Conservation (phyloP, 345 rosid species). For the Conringia planisiliqua region DNA sequence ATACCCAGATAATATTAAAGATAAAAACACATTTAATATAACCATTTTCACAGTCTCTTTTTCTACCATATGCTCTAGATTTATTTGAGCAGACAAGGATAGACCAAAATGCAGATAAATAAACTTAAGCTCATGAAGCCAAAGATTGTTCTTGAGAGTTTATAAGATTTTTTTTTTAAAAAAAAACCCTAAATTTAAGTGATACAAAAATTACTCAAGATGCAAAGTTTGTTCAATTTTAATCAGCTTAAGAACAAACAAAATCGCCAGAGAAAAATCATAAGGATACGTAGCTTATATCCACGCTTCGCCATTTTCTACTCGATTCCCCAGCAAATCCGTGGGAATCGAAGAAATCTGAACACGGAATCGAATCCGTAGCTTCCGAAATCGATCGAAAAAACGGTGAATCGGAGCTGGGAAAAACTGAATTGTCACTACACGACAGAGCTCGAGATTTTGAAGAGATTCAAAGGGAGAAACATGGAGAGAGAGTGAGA, state of each 20-base stretch:
- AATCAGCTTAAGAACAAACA: not conserved
- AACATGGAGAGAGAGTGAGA: not conserved
- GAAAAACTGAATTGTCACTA: slow-evolving; percentile 21
- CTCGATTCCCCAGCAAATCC: slow-evolving; percentile 14
- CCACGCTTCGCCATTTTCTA: slow-evolving; percentile 80
- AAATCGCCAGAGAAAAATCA: not conserved
- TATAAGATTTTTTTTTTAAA: no score
- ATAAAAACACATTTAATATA: not conserved
- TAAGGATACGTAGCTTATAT: slow-evolving; percentile 97
- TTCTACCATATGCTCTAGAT: not conserved
- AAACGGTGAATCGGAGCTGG: slow-evolving; percentile 14
- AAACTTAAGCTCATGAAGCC: not conserved
- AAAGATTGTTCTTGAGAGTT: not conserved
- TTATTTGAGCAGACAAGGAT: not conserved
- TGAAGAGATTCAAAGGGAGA: slow-evolving; percentile 18
- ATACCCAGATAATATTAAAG: not conserved
- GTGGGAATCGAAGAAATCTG: slow-evolving; percentile 3
- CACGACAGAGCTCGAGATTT: slow-evolving; percentile 27
- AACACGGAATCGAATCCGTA: slow-evolving; percentile 14
- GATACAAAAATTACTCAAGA: not conserved
- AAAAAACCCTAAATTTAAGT: slow-evolving; percentile 16
- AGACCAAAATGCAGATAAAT: not conserved
- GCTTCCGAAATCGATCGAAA: slow-evolving; percentile 15
- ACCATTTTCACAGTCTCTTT: not conserved
- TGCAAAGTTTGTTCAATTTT: not conserved